A percentile compares a stretch with the other conserved stretches of the same genome.
These are phyloP conservation scores for Paxillus rubicundulus DNA, from an alignment of 768 basidiomycete species.

Conservation along the genomic window DNA sequence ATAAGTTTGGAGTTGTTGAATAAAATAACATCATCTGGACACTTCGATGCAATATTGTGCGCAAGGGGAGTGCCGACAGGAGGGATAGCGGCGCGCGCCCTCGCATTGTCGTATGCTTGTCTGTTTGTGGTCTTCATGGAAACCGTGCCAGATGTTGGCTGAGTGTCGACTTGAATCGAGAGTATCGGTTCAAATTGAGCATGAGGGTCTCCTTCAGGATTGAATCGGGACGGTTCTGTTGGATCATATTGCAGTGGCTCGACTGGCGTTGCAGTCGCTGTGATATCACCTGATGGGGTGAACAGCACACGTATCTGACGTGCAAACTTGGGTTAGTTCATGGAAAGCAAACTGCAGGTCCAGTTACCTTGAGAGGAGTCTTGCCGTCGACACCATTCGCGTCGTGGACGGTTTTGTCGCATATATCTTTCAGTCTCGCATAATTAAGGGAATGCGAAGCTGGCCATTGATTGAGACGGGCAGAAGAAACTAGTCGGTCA, in stretches of 20 bases:
- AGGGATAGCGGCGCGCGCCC: constrained; percentile 50
- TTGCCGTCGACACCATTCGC: constrained; percentile 9
- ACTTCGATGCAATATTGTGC: constrained; percentile 1
- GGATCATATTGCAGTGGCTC: constrained; percentile 39
- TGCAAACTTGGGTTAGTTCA: background rate
- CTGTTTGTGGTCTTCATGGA: constrained; percentile 71
- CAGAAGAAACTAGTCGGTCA: constrained; percentile 56
- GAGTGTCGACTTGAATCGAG: constrained; percentile 52
- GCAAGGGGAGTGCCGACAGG: constrained; percentile 18
- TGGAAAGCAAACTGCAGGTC: background rate
- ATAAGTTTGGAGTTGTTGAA: constrained; percentile 49
- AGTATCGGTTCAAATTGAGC: constrained; percentile 36
- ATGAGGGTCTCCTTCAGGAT: constrained; percentile 30
- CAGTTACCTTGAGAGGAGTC: constrained; percentile 25
- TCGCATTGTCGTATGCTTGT: constrained; percentile 57
- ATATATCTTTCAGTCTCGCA: constrained; percentile 39
- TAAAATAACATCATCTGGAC: constrained; percentile 58
- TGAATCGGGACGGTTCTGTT: constrained; percentile 35
- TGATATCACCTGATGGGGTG: constrained; percentile 38
- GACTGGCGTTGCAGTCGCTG: constrained; percentile 33
- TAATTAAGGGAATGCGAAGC: constrained; percentile 37
- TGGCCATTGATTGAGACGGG: constrained; percentile 50
- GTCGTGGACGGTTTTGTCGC: constrained; percentile 42
- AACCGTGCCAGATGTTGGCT: constrained; percentile 49
- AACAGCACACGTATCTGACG: constrained; percentile 54